Percentiles rank a stretch among this genome's conserved stretches.
Evolutionary conservation across 140 eudicot species (phyloP).

Genomic region (Flaveria floridana): DNA sequence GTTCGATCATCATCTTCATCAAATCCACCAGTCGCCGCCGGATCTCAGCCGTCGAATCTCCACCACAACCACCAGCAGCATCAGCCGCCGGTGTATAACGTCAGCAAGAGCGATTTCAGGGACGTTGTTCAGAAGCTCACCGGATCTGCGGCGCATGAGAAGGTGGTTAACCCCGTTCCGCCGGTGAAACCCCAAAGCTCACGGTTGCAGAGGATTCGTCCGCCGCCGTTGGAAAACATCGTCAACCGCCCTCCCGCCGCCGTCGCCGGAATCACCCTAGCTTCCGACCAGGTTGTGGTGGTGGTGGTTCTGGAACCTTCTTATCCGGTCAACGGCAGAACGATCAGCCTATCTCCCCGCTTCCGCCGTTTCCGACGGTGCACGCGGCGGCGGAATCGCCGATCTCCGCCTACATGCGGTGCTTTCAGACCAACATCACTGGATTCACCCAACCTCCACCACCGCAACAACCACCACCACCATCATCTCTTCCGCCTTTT

Average conservation of each 20-base stretch:
- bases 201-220: too few relatives aligned
- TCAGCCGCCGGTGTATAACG: constrained; percentile 93
- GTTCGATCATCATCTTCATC: constrained; percentile 30
- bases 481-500: constrained; percentile 16
- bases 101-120: too few relatives aligned
- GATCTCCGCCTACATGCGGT: too few relatives aligned
- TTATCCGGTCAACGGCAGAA: constrained; percentile 32
- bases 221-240: constrained; percentile 78
- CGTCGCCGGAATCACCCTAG: constrained; percentile 27
- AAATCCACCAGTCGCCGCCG: constrained; percentile 16
- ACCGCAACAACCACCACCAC: too few relatives aligned
- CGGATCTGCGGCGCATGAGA: too few relatives aligned
- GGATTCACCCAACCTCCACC: too few relatives aligned
- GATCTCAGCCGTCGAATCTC: constrained; percentile 44
- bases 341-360: constrained; percentile 60
- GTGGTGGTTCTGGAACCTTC: background rate
- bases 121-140: too few relatives aligned
- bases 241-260: constrained; percentile 45
- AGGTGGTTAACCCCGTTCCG: too few relatives aligned
- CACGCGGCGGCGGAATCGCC: constrained; percentile 92
- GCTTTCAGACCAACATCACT: too few relatives aligned
- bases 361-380: constrained; percentile 92
- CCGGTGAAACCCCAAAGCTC: too few relatives aligned
- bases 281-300: constrained; percentile 5
- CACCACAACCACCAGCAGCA: constrained; percentile 46